Base-by-base conservation (phyloP, 805 yeast genomes). In the Blastobotrys attinorum region DNA sequence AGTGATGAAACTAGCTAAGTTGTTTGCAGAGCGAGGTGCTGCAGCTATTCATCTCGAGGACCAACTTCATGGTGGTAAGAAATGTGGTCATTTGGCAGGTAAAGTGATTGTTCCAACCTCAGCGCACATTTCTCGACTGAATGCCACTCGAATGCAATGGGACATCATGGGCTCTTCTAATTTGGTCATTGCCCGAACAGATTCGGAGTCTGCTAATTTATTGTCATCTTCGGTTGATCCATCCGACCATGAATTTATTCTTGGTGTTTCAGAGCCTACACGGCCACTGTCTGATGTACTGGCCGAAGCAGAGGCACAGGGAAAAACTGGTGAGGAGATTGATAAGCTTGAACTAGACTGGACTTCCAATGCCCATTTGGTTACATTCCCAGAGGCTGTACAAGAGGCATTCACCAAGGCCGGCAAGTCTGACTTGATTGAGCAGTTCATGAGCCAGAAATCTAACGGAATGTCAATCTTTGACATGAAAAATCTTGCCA, bases 21-120 rank as follows among this genome's bases (percentile, higher is more conserved):
- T 76, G 40, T 78, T 78, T 63, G 82, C 79, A n/a, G 83, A 77
- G 56, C 67, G 68, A 17, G 83, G 83, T 20, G 81, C 83, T 2
- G 77, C 82, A 1, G 82, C 75, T n/a, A 72, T 78, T 39, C 83
- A 78, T 56, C 60, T 76, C 21, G 83, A 78, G 49, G 83, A 78
- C 56, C 81, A 77, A 56, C 61, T 77, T 33, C 80, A 75, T 46
- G 83, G 83, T 31, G 79, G 81, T 37, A 78, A 78, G 62, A 73
- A 77, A 54, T 78, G 82, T 60, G 82, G 83, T 4, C 82, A 78
- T 56, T 55, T 76, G 27, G 73, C 77, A 22, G 83, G 83, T 3
- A 76, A 78, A 45, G 79, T 77, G 1, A 51, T 77, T 17, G 83
- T 78, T 4, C 82, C 83, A 8, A 71, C 79, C 1, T 66, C 75